These are phyloP conservation scores for Colletotrichum eremochloae DNA, from an alignment of 2,329 filamentous ascomycete species.

Conservation along the genomic window DNA sequence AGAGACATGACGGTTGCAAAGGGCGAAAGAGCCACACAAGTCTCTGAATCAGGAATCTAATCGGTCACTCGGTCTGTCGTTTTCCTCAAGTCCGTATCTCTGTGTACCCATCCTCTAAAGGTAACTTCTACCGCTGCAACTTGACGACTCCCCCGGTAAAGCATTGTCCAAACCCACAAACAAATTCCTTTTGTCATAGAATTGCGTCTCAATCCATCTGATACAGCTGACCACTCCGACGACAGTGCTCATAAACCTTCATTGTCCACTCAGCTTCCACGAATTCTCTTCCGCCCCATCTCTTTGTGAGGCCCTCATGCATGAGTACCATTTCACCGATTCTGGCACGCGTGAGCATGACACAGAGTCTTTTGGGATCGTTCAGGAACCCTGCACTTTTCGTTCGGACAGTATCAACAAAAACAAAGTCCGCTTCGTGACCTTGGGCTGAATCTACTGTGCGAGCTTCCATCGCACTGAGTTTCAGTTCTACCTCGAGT, in stretches of 20 bases:
- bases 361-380: slow-evolving; percentile 59
- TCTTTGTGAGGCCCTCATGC: slow-evolving; percentile 53
- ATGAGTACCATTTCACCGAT: slow-evolving; percentile 62
- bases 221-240: slow-evolving; percentile 15
- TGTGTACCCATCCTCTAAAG: neutral
- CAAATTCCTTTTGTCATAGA: neutral
- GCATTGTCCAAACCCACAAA: neutral
- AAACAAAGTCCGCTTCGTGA: slow-evolving; percentile 62
- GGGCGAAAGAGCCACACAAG: neutral
- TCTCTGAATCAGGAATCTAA: neutral
- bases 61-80: neutral
- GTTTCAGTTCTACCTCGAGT: slow-evolving; percentile 1
- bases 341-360: slow-evolving; percentile 59
- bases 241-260: slow-evolving; percentile 33
- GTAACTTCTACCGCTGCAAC: neutral
- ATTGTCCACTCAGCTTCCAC: slow-evolving; percentile 32
- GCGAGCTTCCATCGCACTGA: slow-evolving; percentile 44
- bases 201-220: slow-evolving; percentile 4
- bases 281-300: neutral
- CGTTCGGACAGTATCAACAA: slow-evolving; percentile 61
- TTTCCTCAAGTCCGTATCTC: neutral
- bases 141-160: neutral
- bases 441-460: slow-evolving; percentile 62
- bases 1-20: neutral
- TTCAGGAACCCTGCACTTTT: slow-evolving; percentile 57